Conservation (phyloP, 352 stramenopile genomes). For the Phytophthora sp. region DNA sequence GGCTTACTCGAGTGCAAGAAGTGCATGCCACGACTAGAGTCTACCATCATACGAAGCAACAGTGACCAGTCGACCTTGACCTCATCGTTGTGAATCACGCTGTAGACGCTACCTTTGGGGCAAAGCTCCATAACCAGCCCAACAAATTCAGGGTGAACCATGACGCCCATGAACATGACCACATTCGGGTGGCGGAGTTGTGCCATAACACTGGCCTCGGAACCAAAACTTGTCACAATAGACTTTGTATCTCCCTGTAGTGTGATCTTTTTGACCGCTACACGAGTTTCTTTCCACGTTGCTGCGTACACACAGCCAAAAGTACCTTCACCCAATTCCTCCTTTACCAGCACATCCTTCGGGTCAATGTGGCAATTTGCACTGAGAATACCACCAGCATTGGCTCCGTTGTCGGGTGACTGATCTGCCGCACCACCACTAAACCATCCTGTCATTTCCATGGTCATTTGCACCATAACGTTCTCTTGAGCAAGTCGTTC, state of each 20-base stretch:
- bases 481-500: slow-evolving; percentile 86
- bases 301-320: slow-evolving; percentile 82
- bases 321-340: slow-evolving; percentile 77
- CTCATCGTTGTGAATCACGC: slow-evolving; percentile 77
- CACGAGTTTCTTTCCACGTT: slow-evolving; percentile 82
- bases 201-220: slow-evolving; percentile 84
- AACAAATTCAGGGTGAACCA: slow-evolving; percentile 88
- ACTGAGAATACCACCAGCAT: slow-evolving; percentile 61
- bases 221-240: slow-evolving; percentile 85
- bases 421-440: slow-evolving; percentile 71
- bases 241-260: slow-evolving; percentile 78
- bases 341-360: slow-evolving; percentile 81
- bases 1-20: slow-evolving; percentile 91
- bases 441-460: slow-evolving; percentile 91
- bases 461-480: slow-evolving; percentile 89
- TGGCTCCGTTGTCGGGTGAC: slow-evolving; percentile 42
- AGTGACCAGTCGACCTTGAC: slow-evolving; percentile 88
- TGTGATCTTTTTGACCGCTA: slow-evolving; percentile 88
- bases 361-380: slow-evolving; percentile 87
- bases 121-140: slow-evolving; percentile 91
- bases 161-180: slow-evolving; percentile 92
- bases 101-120: slow-evolving; percentile 86
- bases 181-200: slow-evolving; percentile 86
- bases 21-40: slow-evolving; percentile 89
- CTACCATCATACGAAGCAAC: slow-evolving; percentile 87